Conservation (phyloP, 2,329 filamentous ascomycete genomes). For the Venturia effusa region DNA sequence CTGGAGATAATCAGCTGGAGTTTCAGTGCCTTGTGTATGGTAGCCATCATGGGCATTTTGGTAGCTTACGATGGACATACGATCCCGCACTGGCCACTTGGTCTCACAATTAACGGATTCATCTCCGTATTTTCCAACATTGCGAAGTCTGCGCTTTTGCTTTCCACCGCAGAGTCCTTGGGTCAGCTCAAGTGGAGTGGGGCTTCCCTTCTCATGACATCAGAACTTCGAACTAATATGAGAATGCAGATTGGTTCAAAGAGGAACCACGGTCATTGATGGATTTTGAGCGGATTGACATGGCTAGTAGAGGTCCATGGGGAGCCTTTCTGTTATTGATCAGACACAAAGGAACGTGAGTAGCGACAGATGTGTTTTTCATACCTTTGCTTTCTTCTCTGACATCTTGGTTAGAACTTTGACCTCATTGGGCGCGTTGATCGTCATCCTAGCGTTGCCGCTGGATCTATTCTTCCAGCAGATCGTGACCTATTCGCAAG, state of each 20-base stretch:
- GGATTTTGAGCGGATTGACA: conserved; percentile 11
- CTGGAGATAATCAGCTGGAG: conserved; percentile 21
- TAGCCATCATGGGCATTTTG: conserved; percentile 24
- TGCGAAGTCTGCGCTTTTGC: conserved; percentile 22
- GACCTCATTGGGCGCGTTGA: conserved; percentile 10
- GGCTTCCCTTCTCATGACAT: not conserved
- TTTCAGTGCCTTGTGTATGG: conserved; percentile 24
- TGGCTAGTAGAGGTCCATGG: conserved; percentile 11
- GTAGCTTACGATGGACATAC: conserved; percentile 18
- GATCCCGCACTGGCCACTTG: conserved; percentile 23
- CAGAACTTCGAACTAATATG: too few species aligned
- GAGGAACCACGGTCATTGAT: not conserved
- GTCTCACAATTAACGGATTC: conserved; percentile 23
- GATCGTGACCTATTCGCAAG: conserved; percentile 6
- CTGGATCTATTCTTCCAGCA: conserved; percentile 14
- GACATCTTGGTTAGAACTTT: too few species aligned
- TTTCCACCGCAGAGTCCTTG: conserved; percentile 21
- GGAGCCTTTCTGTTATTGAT: conserved; percentile 6
- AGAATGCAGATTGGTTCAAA: conserved; percentile 16
- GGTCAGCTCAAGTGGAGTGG: conserved; percentile 24
- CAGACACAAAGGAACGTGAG: not conserved
- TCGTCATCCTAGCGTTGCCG: conserved; percentile 8
- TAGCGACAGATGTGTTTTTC: too few species aligned
- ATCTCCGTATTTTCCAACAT: conserved; percentile 21
- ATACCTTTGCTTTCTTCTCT: too few species aligned